phyloP scores from a whole-genome alignment of 768 basidiomycete species.

The Lanmaoa rubissima region DNA sequence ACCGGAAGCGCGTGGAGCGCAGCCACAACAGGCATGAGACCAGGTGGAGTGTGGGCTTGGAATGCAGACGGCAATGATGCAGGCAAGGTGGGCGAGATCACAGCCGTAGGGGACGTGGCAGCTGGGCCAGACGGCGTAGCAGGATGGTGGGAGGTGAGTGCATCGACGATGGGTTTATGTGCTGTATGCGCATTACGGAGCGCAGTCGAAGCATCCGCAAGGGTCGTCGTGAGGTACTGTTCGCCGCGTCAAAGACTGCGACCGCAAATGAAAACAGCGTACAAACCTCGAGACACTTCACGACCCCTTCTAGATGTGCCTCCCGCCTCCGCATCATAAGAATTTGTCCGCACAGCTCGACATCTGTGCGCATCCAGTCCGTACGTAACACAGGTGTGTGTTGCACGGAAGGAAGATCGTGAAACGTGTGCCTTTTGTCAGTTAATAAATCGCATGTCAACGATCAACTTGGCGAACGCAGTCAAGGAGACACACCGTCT shows the following conservation, averaged over 20 bases:
- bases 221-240: conserved; percentile 50
- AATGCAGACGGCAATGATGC: not conserved
- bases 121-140: not conserved
- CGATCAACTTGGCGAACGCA: not conserved
- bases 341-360: conserved; percentile 73
- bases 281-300: conserved; percentile 55
- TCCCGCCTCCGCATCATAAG: conserved; percentile 68
- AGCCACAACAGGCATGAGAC: conserved; percentile 27
- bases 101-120: not conserved
- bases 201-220: conserved; percentile 52
- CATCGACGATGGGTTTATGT: conserved; percentile 47
- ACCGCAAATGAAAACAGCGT: conserved; percentile 8
- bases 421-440: conserved; percentile 61
- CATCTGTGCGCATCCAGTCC: conserved; percentile 75
- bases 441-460: not conserved
- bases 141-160: conserved; percentile 36
- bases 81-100: conserved; percentile 1
- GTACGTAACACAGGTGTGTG: conserved; percentile 47
- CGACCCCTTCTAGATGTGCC: conserved; percentile 62
- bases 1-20: conserved; percentile 35
- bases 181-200: conserved; percentile 60
- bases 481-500: conserved; percentile 19
- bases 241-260: conserved; percentile 1
- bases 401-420: conserved; percentile 53
- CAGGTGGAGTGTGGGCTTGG: conserved; percentile 2